These are phyloP conservation scores for Deinandra increscens DNA, from an alignment of 129 eudicot species.

Conservation along the genomic window DNA sequence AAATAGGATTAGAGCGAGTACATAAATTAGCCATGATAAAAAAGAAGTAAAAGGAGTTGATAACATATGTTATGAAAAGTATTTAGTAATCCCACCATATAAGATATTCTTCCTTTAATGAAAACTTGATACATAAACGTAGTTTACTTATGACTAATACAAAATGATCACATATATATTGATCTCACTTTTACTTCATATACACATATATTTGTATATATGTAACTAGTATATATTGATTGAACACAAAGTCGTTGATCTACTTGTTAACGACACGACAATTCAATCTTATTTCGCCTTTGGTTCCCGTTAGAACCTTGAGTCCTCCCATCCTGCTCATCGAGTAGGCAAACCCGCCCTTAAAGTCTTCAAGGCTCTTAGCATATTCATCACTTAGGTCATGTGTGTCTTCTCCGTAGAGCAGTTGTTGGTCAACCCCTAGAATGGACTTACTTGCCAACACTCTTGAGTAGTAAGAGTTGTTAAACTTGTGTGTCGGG, in stretches of 20 bases:
- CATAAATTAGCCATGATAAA: too few species aligned
- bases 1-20: too few species aligned
- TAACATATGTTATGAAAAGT: too few species aligned
- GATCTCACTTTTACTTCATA: constrained; percentile 26
- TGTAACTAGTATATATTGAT: background rate
- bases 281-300: constrained; percentile 62
- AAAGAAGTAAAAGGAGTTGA: too few species aligned
- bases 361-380: constrained; percentile 38
- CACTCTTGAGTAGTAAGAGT: constrained; percentile 57
- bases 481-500: constrained; percentile 49
- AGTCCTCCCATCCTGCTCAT: constrained; percentile 67
- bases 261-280: constrained; percentile 56
- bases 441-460: constrained; percentile 46
- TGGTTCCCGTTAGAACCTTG: constrained; percentile 59
- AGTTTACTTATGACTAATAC: too few species aligned
- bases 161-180: too few species aligned
- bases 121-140: too few species aligned
- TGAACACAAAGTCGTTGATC: too few species aligned
- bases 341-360: constrained; percentile 51
- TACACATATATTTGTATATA: background rate
- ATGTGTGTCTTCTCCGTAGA: constrained; percentile 36
- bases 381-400: constrained; percentile 50
- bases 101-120: too few species aligned
- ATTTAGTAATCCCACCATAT: too few species aligned
- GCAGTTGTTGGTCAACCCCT: constrained; percentile 65